Evolutionary conservation across 176 grass and related monocot species (phyloP).

Genomic region (Musa schizocarpa): DNA sequence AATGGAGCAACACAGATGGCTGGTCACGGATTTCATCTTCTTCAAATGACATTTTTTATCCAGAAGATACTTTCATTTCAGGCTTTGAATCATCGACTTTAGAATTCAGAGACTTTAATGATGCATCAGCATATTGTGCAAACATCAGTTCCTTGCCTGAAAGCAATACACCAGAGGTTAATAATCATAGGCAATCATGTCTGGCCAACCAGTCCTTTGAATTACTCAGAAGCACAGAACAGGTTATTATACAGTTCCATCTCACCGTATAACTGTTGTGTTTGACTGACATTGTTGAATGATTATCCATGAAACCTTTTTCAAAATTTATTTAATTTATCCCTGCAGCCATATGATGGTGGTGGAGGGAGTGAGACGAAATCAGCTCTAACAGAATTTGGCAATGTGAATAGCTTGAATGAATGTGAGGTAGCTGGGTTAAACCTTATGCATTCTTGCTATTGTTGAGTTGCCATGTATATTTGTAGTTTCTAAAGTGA

Average conservation of each 20-base stretch:
- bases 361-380: not conserved
- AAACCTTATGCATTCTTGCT: not conserved
- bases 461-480: not conserved
- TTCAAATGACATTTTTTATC: slow-evolving; percentile 14
- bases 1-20: slow-evolving; percentile 29
- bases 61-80: slow-evolving; percentile 8
- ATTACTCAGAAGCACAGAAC: not conserved
- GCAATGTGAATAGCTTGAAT: not conserved
- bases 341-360: slow-evolving; percentile 11
- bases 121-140: slow-evolving; percentile 9
- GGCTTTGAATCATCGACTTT: slow-evolving; percentile 11
- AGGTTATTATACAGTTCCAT: not conserved
- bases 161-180: not conserved
- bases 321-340: not conserved
- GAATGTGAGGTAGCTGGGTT: not conserved
- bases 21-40: slow-evolving; percentile 33
- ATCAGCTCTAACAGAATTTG: not conserved
- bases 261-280: not conserved
- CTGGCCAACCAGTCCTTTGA: not conserved
- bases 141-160: not conserved
- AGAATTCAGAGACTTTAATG: not conserved
- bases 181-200: not conserved
- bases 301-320: not conserved
- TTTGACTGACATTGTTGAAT: not conserved
- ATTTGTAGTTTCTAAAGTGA: not conserved